Evolutionary conservation across 352 stramenopile species (phyloP), one percentile per base, ranked within the genome.

Genomic region (Thraustotheca clavata): DNA sequence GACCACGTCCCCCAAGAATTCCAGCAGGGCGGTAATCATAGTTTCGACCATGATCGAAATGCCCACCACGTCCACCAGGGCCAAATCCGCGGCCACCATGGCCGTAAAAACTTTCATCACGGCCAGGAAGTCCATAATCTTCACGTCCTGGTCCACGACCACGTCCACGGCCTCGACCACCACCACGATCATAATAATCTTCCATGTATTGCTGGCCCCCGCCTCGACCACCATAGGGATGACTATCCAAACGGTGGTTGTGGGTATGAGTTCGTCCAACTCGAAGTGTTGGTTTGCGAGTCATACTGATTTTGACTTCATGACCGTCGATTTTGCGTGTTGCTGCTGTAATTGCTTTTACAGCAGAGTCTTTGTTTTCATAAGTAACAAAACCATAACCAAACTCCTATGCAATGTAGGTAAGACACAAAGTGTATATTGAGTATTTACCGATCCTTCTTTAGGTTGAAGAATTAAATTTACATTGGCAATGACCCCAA

Each of bases 301-400:
- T 41, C 38, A 29, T 26, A 55, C 57, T 38, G 38, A 65, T 54
- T 34, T 65, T 65, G 38, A 65, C 57, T 20, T 32, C 18, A 1
- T 16, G 16, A 35, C 57, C 57, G 20, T 55, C 22, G 18, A 65
- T 54, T 18, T 18, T 14, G 9, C 31, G 57, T 9, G 38, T 11
- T 5, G 29, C 57, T 20, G 57, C 57, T 0, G 57, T 18, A 6
- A 65, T 29, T 5, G 57, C 57, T 16, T 47, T 29, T 7, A 33
- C 57, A 7, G 57, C 57, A n/a, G 31, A 11, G 2, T 32, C 26
- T 9, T 27, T 16, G 0, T 50, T 27, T 12, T 43, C 36, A 22
- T 65, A 65, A 1, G 11, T 54, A 11, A 65, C 38, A 49, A 65
- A 65, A 4, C 57, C 57, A 39, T 34, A 65, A 1, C 57, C 57